Evolutionary conservation across 2,329 filamentous ascomycete genomes (phyloP).

Genomic region (Cordyceps cateniannulata): DNA sequence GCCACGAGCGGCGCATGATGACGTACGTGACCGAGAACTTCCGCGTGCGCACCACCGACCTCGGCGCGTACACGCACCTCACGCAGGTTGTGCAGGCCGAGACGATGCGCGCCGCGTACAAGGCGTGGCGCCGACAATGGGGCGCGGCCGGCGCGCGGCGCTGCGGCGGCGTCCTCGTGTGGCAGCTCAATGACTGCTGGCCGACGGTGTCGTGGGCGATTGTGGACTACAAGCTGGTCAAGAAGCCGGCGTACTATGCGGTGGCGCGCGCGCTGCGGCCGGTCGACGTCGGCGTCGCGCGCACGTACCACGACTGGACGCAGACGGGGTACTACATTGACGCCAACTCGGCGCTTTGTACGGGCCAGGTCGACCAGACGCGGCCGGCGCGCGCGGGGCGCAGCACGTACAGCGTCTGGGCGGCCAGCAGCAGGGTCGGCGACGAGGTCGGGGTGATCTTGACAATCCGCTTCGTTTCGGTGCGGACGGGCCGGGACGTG

Average conservation of each 20-base stretch:
- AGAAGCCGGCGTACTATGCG: constrained; percentile 51
- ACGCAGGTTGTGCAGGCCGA: constrained; percentile 50
- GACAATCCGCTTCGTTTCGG: constrained; percentile 33
- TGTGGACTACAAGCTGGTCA: constrained; percentile 56
- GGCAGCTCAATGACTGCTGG: constrained; percentile 68
- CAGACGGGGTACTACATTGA: constrained; percentile 16
- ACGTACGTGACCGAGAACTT: constrained; percentile 75
- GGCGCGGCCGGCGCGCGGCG: constrained; percentile 45
- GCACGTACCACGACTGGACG: constrained; percentile 37
- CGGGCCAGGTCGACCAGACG: constrained; percentile 36
- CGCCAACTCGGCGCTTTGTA: constrained; percentile 18
- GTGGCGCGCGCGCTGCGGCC: constrained; percentile 53
- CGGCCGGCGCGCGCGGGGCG: too few relatives aligned
- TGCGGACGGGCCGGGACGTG: constrained; percentile 32
- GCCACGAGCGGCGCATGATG: constrained; percentile 67
- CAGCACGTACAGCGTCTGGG: too few relatives aligned
- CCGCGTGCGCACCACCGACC: constrained; percentile 42
- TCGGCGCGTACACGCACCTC: constrained; percentile 70
- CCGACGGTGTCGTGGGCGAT: constrained; percentile 60
- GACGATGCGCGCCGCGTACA: constrained; percentile 44
- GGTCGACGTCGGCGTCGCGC: constrained; percentile 51
- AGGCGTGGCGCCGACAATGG: constrained; percentile 58
- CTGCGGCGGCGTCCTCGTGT: constrained; percentile 60
- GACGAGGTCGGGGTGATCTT: constrained; percentile 22
- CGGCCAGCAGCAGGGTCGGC: constrained; percentile 25